Evolutionary conservation across 2,329 filamentous ascomycete species (phyloP).

Genomic region (Ceratocystis diversiconidia): DNA sequence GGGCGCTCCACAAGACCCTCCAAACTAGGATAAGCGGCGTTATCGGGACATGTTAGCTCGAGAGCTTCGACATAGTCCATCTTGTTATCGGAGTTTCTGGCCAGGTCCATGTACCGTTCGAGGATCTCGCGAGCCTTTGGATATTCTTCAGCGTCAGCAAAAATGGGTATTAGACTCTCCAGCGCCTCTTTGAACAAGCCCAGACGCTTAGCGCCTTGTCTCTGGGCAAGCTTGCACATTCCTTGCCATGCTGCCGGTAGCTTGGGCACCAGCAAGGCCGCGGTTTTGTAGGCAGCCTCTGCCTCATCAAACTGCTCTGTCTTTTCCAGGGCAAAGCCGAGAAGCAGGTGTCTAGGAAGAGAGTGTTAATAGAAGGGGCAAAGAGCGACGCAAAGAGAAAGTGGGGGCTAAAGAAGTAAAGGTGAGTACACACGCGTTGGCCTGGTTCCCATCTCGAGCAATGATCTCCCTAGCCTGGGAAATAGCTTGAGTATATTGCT

Average conservation of each 20-base stretch:
- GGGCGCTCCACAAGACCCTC: constrained; percentile 75
- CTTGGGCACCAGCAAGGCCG: constrained; percentile 54
- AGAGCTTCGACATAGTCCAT: constrained; percentile 64
- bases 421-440: constrained; percentile 51
- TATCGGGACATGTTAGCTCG: constrained; percentile 62
- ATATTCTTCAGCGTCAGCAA: constrained; percentile 49
- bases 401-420: neutral
- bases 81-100: constrained; percentile 56
- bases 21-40: constrained; percentile 64
- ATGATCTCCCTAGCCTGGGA: constrained; percentile 55
- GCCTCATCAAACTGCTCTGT: constrained; percentile 56
- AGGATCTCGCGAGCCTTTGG: constrained; percentile 53
- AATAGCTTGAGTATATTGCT: constrained; percentile 65
- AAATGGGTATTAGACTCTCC: constrained; percentile 60
- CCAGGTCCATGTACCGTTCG: constrained; percentile 66
- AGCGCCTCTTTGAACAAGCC: constrained; percentile 27
- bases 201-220: constrained; percentile 34
- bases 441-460: constrained; percentile 59
- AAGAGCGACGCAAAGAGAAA: neutral
- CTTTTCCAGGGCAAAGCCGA: constrained; percentile 75
- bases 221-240: constrained; percentile 63
- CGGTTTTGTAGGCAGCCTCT: constrained; percentile 60
- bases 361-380: neutral
- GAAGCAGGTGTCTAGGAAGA: constrained; percentile 43
- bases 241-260: constrained; percentile 88